phyloP scores from a whole-genome alignment of 2,329 filamentous ascomycete species.

The Helicocarpus griseus region DNA sequence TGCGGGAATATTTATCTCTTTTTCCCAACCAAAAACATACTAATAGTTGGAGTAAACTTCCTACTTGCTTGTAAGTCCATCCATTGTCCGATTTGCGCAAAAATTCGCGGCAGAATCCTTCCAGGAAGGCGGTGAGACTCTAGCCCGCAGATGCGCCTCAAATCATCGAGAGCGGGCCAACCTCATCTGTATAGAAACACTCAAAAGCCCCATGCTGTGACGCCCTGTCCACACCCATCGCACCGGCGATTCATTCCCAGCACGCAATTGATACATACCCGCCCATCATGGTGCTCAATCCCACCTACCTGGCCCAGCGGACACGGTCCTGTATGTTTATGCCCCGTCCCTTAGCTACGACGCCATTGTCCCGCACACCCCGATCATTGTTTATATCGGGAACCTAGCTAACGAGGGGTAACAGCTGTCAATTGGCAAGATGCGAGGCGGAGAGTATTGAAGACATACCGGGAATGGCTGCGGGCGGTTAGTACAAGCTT shows the following conservation, averaged over 20 bases:
- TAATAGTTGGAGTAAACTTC: too few relatives aligned
- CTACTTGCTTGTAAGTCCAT: too few relatives aligned
- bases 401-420: constrained; percentile 12
- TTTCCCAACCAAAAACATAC: neutral
- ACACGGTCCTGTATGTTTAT: constrained; percentile 62
- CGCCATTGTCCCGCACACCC: neutral
- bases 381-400: neutral
- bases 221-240: neutral
- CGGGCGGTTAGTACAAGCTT: constrained; percentile 63
- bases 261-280: neutral
- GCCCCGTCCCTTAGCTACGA: neutral
- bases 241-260: neutral
- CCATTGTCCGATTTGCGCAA: neutral
- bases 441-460: constrained; percentile 76
- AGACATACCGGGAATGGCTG: constrained; percentile 91
- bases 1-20: neutral
- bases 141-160: neutral
- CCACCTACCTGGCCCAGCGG: constrained; percentile 79
- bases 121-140: neutral
- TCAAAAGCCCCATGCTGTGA: neutral
- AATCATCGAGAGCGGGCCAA: neutral
- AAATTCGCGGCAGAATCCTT: constrained; percentile 1
- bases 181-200: neutral
- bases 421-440: constrained; percentile 81
- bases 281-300: constrained; percentile 70